These are phyloP conservation scores for Candida pseudofarinosa DNA, from an alignment of 805 yeast species.

Conservation along the genomic window DNA sequence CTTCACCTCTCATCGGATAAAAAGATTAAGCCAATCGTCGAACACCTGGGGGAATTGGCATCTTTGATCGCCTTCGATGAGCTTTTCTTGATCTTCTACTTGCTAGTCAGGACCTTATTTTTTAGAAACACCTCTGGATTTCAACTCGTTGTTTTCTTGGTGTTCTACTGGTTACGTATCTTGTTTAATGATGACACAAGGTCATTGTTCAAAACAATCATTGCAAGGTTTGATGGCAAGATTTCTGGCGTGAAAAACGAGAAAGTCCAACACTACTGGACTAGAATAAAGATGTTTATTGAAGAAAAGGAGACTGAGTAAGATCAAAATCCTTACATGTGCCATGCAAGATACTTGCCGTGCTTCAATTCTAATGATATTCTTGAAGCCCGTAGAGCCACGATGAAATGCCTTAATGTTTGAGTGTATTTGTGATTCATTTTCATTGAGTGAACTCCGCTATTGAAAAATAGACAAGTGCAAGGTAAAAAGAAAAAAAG, in stretches of 20 bases:
- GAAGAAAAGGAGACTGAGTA: constrained; percentile 19
- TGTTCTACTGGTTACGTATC: constrained; percentile 69
- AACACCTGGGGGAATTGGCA: constrained; percentile 36
- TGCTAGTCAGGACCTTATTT: constrained; percentile 55
- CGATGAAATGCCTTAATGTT: too few species aligned
- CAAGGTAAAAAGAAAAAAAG: too few species aligned
- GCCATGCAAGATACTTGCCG: too few species aligned
- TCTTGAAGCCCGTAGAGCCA: too few species aligned
- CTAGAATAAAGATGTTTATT: constrained; percentile 26
- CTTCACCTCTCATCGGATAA: constrained; percentile 48
- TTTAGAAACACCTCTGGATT: constrained; percentile 68
- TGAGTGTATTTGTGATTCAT: too few species aligned
- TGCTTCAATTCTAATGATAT: too few species aligned
- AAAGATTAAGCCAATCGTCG: constrained; percentile 38
- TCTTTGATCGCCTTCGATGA: constrained; percentile 59
- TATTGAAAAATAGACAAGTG: too few species aligned
- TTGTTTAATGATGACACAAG: constrained; percentile 50
- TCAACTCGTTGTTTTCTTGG: constrained; percentile 53
- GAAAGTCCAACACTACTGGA: constrained; percentile 36
- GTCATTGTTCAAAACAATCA: constrained; percentile 36
- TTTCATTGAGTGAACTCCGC: too few species aligned
- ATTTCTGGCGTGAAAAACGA: constrained; percentile 42
- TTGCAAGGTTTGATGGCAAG: constrained; percentile 41
- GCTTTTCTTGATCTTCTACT: constrained; percentile 47
- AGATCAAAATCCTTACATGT: too few species aligned